Percentiles rank a stretch among this genome's conserved stretches.
phyloP scores from a whole-genome alignment of 2,329 filamentous ascomycete genomes.

The Alternaria alternata region DNA sequence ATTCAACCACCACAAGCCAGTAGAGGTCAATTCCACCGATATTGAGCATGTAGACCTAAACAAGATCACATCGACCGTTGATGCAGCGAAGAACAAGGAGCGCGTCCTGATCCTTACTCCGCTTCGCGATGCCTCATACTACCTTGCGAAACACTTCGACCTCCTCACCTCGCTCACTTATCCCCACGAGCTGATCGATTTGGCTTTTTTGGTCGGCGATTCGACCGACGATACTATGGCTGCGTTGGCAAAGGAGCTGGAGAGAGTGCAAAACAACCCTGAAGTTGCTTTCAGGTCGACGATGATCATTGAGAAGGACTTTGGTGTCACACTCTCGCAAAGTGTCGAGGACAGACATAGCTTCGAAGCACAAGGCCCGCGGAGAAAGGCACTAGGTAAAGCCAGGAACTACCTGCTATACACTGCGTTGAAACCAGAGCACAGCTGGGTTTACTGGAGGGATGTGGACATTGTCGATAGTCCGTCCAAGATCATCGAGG shows the following conservation, averaged over 20 bases:
- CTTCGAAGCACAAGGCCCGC: constrained; percentile 86
- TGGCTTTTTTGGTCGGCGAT: constrained; percentile 93
- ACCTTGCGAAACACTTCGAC: constrained; percentile 91
- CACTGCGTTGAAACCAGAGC: constrained; percentile 85
- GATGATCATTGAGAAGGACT: constrained; percentile 89
- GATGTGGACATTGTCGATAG: constrained; percentile 97
- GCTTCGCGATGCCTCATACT: constrained; percentile 84
- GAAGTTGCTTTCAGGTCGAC: constrained; percentile 88
- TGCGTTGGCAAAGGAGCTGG: constrained; percentile 82
- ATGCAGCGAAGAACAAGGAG: constrained; percentile 82
- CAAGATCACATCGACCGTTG: constrained; percentile 77
- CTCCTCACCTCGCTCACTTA: constrained; percentile 89
- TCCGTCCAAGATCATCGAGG: constrained; percentile 85
- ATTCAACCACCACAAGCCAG: constrained; percentile 92
- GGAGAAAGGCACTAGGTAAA: constrained; percentile 87
- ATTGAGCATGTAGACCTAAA: constrained; percentile 88
- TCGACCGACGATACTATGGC: constrained; percentile 90
- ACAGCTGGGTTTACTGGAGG: constrained; percentile 99
- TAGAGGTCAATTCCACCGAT: constrained; percentile 81
- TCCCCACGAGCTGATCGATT: constrained; percentile 92
- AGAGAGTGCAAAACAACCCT: constrained; percentile 81
- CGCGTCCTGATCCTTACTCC: constrained; percentile 91
- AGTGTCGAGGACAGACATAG: constrained; percentile 82
- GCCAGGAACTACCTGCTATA: constrained; percentile 92
- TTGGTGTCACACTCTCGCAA: constrained; percentile 78